These are phyloP conservation scores for Aspergillus nomiae DNA, from an alignment of 2,329 filamentous ascomycete genomes.

Conservation along the genomic window DNA sequence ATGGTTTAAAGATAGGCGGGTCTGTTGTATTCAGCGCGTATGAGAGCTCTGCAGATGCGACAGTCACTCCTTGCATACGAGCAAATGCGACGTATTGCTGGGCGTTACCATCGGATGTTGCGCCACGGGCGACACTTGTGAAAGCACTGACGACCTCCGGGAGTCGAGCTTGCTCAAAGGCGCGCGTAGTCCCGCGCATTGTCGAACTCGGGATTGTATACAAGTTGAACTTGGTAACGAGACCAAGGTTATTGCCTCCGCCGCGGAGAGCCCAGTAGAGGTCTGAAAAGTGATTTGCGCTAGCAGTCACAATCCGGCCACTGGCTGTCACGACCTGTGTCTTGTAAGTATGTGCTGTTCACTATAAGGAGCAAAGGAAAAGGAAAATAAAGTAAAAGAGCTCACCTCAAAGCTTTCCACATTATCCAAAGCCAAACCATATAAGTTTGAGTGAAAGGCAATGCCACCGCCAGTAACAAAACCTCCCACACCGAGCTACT, in stretches of 20 bases:
- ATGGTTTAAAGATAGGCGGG: conserved; percentile 40
- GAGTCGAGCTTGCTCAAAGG: conserved; percentile 32
- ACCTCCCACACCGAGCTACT: conserved; percentile 25
- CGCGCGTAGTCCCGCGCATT: conserved; percentile 42
- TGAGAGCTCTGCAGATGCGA: conserved; percentile 37
- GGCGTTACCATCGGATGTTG: conserved; percentile 35
- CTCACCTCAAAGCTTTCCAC: conserved; percentile 36
- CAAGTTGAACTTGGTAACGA: conserved; percentile 45
- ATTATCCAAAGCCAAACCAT: conserved; percentile 41
- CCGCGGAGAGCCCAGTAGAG: conserved; percentile 46
- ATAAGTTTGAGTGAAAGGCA: conserved; percentile 34
- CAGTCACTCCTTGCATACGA: conserved; percentile 24
- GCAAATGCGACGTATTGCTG: conserved; percentile 36
- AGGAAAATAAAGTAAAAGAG: no score
- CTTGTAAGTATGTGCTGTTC: neutral
- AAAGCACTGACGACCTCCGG: conserved; percentile 36
- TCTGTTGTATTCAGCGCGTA: conserved; percentile 41
- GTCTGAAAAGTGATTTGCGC: conserved; percentile 30
- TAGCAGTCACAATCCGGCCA: conserved; percentile 34
- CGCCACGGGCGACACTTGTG: conserved; percentile 26
- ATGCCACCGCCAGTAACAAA: conserved; percentile 32
- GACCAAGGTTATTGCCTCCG: conserved; percentile 41
- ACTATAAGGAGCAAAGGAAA: neutral
- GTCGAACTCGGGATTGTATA: conserved; percentile 38
- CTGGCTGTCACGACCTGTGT: conserved; percentile 29